phyloP scores from a whole-genome alignment of 2,329 filamentous ascomycete species.

The Podosphaera xanthii region DNA sequence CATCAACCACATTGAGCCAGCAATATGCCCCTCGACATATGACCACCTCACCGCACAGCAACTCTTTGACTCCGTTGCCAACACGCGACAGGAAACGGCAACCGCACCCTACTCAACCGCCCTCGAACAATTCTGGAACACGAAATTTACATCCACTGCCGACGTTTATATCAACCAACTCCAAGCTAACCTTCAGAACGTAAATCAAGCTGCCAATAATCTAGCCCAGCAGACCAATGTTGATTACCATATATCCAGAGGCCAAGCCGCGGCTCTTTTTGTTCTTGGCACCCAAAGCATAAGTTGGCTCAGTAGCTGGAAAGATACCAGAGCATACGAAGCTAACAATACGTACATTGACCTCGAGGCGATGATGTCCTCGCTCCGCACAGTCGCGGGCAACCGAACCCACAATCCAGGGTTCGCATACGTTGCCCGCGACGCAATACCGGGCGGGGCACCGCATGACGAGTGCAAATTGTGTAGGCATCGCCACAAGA shows the following conservation, averaged over 20 bases:
- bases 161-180: not conserved
- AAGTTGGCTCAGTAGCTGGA: not conserved
- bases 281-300: not conserved
- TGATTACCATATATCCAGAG: not conserved
- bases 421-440: not conserved
- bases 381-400: not conserved
- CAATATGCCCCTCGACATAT: not conserved
- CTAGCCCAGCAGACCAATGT: not conserved
- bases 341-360: not conserved
- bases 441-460: not conserved
- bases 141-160: too few relatives aligned
- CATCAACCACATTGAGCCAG: not conserved
- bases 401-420: not conserved
- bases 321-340: not conserved
- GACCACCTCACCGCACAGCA: not conserved
- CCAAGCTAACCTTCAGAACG: not conserved
- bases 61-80: not conserved
- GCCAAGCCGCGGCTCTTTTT: not conserved
- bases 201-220: not conserved
- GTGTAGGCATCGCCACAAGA: not conserved
- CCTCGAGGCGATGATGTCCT: not conserved
- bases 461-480: not conserved
- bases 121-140: too few relatives aligned
- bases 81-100: too few relatives aligned
- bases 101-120: not conserved